phyloP scores from a whole-genome alignment of 345 rosid species.

The Camelina hispida region DNA sequence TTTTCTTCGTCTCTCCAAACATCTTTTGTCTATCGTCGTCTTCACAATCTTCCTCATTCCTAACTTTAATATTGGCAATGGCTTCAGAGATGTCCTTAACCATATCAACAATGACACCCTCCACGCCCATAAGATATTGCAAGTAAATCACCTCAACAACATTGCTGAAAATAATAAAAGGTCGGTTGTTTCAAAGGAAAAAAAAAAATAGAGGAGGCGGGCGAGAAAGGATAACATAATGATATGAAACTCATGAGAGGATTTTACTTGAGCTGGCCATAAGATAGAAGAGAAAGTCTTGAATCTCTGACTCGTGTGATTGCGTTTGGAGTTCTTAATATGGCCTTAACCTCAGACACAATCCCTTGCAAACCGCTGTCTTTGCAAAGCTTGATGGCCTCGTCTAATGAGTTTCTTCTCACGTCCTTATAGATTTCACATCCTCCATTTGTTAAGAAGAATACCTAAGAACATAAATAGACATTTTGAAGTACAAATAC shows the following conservation, averaged over 20 bases:
- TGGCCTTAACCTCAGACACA: constrained; percentile 68
- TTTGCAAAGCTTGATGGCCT: constrained; percentile 62
- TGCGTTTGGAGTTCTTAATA: constrained; percentile 55
- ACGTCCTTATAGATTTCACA: constrained; percentile 53
- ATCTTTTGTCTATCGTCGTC: constrained; percentile 29
- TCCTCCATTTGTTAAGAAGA: constrained; percentile 72
- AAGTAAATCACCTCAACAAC: constrained; percentile 64
- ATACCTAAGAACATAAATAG: constrained; percentile 50
- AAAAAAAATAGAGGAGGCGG: neutral
- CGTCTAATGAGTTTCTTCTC: constrained; percentile 68
- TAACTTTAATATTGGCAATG: constrained; percentile 41
- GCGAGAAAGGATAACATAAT: neutral
- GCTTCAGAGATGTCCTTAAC: constrained; percentile 62
- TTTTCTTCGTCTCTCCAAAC: constrained; percentile 38
- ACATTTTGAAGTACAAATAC: neutral
- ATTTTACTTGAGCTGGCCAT: constrained; percentile 70
- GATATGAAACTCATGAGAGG: neutral
- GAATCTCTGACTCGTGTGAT: constrained; percentile 54
- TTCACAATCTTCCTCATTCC: constrained; percentile 23
- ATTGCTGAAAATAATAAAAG: constrained; percentile 48
- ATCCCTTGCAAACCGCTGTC: constrained; percentile 64
- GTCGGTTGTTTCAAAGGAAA: neutral
- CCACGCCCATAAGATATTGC: constrained; percentile 66
- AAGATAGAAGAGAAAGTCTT: constrained; percentile 61
- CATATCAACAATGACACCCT: constrained; percentile 69